phyloP scores from a whole-genome alignment of 805 yeast genomes.

The Starmerella apis region DNA sequence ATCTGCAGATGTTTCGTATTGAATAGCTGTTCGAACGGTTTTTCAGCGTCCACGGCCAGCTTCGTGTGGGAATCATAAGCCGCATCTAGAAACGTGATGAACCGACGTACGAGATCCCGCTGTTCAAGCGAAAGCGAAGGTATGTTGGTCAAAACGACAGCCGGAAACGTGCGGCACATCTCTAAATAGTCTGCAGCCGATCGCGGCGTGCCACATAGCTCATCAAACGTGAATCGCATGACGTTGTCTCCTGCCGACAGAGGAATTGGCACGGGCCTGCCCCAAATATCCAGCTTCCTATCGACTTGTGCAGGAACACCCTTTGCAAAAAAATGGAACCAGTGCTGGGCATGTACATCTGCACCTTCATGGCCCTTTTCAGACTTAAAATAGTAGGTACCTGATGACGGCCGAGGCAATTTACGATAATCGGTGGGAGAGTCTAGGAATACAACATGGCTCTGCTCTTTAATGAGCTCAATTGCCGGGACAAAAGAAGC shows the following conservation, averaged over 20 bases:
- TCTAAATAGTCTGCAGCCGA: conserved; percentile 93
- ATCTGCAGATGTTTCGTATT: conserved; percentile 53
- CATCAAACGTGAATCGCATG: conserved; percentile 79
- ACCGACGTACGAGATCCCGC: conserved; percentile 78
- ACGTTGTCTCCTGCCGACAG: conserved; percentile 64
- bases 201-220: conserved; percentile 75
- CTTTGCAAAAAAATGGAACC: conserved; percentile 73
- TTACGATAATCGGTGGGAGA: conserved; percentile 93
- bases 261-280: conserved; percentile 70
- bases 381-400: conserved; percentile 36
- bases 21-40: conserved; percentile 72
- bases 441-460: conserved; percentile 67
- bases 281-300: conserved; percentile 59
- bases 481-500: conserved; percentile 89
- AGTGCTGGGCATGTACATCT: conserved; percentile 51
- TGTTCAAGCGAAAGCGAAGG: conserved; percentile 71
- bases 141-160: conserved; percentile 84
- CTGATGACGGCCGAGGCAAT: conserved; percentile 66
- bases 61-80: conserved; percentile 85
- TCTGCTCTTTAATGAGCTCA: conserved; percentile 57
- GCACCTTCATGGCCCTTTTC: conserved; percentile 45
- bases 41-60: conserved; percentile 80
- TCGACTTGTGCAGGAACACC: conserved; percentile 32
- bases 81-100: conserved; percentile 90
- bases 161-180: conserved; percentile 61